Conservation (phyloP, 2,329 filamentous ascomycete species). For the Aaosphaeria arxii region DNA sequence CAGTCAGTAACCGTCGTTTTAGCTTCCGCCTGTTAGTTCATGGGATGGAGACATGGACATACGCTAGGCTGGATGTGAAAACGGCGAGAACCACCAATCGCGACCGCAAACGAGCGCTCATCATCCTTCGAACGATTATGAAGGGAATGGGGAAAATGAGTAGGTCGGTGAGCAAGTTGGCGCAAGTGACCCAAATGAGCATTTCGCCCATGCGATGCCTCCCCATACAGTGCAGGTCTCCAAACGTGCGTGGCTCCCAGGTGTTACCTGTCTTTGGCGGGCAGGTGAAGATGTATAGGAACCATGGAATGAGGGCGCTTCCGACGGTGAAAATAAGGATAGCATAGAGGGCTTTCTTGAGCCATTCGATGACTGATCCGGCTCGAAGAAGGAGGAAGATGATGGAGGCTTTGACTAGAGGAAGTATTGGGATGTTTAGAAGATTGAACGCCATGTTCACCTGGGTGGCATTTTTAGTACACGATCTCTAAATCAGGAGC, state of each 20-base stretch:
- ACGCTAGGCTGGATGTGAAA: slow-evolving; percentile 40
- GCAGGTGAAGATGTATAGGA: slow-evolving; percentile 39
- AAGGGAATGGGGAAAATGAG: slow-evolving; percentile 42
- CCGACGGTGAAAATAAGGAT: slow-evolving; percentile 36
- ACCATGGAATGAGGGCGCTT: slow-evolving; percentile 35
- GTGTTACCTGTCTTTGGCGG: slow-evolving; percentile 39
- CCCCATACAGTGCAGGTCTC: slow-evolving; percentile 36
- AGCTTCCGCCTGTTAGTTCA: background rate
- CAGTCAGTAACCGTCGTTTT: background rate
- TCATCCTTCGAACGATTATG: slow-evolving; percentile 39
- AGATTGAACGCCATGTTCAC: slow-evolving; percentile 38
- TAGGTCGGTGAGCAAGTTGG: slow-evolving; percentile 40
- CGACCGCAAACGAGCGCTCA: slow-evolving; percentile 38
- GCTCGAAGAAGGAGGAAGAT: slow-evolving; percentile 38
- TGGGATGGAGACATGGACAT: slow-evolving; percentile 8
- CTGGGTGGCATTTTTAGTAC: slow-evolving; percentile 14
- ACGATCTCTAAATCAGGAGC: background rate
- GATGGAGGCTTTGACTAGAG: slow-evolving; percentile 41
- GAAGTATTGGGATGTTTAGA: slow-evolving; percentile 39
- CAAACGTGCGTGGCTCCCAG: slow-evolving; percentile 38
- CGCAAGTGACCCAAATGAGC: slow-evolving; percentile 40
- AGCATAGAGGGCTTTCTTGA: slow-evolving; percentile 36
- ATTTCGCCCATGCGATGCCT: slow-evolving; percentile 36
- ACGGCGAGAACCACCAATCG: slow-evolving; percentile 37
- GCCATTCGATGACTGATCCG: slow-evolving; percentile 37